Evolutionary conservation across 2,329 filamentous ascomycete genomes (phyloP).

Genomic region (Whalleya microplaca): DNA sequence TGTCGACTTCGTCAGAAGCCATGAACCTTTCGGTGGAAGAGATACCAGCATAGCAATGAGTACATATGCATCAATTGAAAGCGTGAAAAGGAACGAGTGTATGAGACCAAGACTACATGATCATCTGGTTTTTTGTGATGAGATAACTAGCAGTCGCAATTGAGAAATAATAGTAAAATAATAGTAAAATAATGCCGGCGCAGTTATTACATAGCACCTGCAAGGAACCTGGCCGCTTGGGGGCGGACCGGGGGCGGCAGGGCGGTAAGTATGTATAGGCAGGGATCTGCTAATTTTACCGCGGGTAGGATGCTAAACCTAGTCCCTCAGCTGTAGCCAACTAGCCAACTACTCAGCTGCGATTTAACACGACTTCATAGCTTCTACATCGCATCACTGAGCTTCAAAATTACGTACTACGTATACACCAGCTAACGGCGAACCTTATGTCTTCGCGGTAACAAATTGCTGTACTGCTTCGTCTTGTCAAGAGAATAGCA

Average conservation of each 20-base stretch:
- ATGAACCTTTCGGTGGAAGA: slow-evolving; percentile 8
- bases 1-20: slow-evolving; percentile 20
- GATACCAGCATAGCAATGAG: slow-evolving; percentile 17
- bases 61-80: neutral
- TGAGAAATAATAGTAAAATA: slow-evolving; percentile 7
- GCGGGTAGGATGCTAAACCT: too few species aligned
- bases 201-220: neutral
- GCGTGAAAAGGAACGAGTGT: neutral
- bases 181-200: neutral
- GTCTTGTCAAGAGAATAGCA: neutral
- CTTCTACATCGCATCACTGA: neutral
- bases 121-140: too few species aligned
- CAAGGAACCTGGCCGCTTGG: slow-evolving; percentile 2
- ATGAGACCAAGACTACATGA: too few species aligned
- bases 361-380: neutral
- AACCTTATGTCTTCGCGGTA: neutral
- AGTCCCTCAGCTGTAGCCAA: neutral
- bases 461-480: neutral
- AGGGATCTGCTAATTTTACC: neutral
- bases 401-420: neutral
- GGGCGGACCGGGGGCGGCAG: too few species aligned
- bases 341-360: neutral
- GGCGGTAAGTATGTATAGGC: neutral
- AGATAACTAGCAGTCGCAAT: slow-evolving; percentile 1
- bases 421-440: neutral